phyloP scores from a whole-genome alignment of 2,329 filamentous ascomycete genomes.

The Pseudogymnoascus sp. region DNA sequence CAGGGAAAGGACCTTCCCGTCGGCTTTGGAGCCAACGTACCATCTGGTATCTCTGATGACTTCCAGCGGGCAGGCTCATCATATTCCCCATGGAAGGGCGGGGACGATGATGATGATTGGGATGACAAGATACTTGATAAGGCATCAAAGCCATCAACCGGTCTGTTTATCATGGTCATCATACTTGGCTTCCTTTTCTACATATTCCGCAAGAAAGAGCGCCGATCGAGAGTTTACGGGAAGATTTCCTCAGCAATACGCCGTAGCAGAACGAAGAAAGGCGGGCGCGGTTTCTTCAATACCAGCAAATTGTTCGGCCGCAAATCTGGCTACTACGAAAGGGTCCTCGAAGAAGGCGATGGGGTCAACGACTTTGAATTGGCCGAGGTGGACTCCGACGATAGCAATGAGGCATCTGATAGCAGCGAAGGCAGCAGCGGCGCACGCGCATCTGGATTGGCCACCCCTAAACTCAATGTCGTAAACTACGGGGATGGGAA shows the following conservation, averaged over 20 bases:
- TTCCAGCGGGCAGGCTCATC: constrained; percentile 75
- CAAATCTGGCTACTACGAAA: constrained; percentile 61
- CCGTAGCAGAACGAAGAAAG: constrained; percentile 38
- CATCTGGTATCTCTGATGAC: constrained; percentile 53
- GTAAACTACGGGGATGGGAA: constrained; percentile 39
- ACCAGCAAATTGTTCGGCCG: constrained; percentile 59
- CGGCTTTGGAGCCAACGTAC: constrained; percentile 84
- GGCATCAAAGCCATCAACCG: constrained; percentile 61
- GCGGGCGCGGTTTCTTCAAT: constrained; percentile 39
- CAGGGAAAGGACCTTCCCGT: constrained; percentile 61
- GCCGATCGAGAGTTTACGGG: constrained; percentile 54
- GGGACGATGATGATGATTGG: constrained; percentile 51
- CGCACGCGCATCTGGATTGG: constrained; percentile 58
- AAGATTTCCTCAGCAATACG: constrained; percentile 40
- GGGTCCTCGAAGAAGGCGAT: constrained; percentile 77
- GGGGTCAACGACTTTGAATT: constrained; percentile 67
- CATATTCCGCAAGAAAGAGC: constrained; percentile 72
- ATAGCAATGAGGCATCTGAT: constrained; percentile 54
- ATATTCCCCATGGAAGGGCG: constrained; percentile 21
- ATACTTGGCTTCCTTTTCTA: constrained; percentile 63
- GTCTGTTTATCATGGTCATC: constrained; percentile 69
- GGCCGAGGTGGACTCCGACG: constrained; percentile 55
- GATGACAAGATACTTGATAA: constrained; percentile 56
- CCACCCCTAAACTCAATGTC: constrained; percentile 55
- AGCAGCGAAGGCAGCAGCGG: constrained; percentile 48